Conservation (phyloP, 495 filamentous ascomycete species). For the Xylaria sp. region DNA sequence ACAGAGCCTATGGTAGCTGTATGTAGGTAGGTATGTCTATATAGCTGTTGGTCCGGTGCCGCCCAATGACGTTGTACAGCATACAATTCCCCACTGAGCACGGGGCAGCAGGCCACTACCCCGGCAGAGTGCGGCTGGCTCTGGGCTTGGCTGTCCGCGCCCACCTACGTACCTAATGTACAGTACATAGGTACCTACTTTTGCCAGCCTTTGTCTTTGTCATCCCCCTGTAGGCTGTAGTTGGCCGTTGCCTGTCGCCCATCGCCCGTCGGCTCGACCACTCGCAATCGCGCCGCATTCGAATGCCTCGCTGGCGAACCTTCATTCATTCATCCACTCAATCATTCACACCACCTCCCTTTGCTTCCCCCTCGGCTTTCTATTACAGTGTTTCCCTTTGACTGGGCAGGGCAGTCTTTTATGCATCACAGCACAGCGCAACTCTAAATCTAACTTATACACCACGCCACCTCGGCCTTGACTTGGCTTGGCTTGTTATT, state of each 20-base stretch:
- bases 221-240: neutral
- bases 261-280: neutral
- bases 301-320: neutral
- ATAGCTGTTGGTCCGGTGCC: neutral
- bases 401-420: neutral
- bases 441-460: neutral
- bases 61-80: conserved; percentile 21
- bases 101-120: neutral
- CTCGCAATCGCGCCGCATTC: conserved; percentile 9
- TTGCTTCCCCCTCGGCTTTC: neutral
- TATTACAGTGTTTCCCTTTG: neutral
- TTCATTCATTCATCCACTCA: conserved; percentile 15
- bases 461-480: neutral
- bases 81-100: neutral
- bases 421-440: neutral
- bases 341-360: neutral
- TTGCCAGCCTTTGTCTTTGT: neutral
- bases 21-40: too few relatives aligned
- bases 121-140: conserved; percentile 12
- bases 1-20: neutral
- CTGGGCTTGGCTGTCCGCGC: neutral
- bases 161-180: neutral
- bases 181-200: too few relatives aligned
- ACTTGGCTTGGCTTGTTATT: neutral
- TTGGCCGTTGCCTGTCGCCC: neutral